Evolutionary conservation across 805 yeast genomes (phyloP).

Genomic region (Clavispora fructus): DNA sequence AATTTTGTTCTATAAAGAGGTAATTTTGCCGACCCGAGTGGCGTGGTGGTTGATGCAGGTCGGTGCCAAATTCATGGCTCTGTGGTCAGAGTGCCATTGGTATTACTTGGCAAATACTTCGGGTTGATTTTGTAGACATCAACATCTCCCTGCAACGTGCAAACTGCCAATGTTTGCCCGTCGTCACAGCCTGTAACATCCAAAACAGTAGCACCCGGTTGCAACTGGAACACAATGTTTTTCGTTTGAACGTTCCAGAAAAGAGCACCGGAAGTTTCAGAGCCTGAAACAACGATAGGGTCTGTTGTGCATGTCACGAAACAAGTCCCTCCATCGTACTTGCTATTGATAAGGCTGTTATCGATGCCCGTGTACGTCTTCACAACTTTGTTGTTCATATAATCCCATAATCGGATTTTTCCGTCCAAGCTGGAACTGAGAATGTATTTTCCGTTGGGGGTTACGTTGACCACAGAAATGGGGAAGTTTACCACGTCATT

Average conservation of each 20-base stretch:
- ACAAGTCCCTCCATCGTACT: constrained; percentile 47
- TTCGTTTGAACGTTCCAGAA: constrained; percentile 69
- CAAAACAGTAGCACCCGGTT: constrained; percentile 28
- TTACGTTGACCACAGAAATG: constrained; percentile 62
- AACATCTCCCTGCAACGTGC: constrained; percentile 15
- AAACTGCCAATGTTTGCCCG: constrained; percentile 32
- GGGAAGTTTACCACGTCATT: constrained; percentile 54
- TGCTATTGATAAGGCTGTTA: constrained; percentile 39
- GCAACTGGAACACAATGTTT: constrained; percentile 32
- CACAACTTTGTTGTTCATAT: constrained; percentile 71
- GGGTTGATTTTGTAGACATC: constrained; percentile 9
- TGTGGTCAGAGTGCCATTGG: not conserved
- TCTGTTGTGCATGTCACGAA: constrained; percentile 38
- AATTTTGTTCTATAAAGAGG: not conserved
- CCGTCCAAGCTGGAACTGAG: constrained; percentile 82
- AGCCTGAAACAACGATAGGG: constrained; percentile 54
- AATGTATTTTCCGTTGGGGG: constrained; percentile 77
- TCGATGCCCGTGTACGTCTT: constrained; percentile 52
- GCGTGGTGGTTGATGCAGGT: not conserved
- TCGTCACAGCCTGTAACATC: constrained; percentile 34
- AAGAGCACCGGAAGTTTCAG: constrained; percentile 48
- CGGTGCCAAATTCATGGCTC: not conserved
- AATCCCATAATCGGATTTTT: constrained; percentile 76
- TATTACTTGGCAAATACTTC: not conserved
- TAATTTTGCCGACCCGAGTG: not conserved